Evolutionary conservation across 345 rosid species (phyloP).

Genomic region (Gossypium stocksii): DNA sequence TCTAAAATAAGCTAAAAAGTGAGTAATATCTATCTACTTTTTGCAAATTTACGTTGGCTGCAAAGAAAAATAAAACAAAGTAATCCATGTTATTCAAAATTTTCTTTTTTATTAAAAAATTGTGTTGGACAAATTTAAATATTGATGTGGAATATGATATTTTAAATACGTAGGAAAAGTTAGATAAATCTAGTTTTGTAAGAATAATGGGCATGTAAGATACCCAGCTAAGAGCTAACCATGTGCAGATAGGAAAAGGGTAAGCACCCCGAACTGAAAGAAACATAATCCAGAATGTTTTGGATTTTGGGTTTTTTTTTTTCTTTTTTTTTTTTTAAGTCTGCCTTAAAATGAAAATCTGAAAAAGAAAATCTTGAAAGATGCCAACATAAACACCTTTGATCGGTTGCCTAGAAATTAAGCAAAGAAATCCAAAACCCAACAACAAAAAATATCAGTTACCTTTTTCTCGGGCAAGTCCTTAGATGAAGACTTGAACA

Average conservation of each 20-base stretch:
- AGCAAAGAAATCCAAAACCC: background rate
- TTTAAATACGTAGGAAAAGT: too few relatives aligned
- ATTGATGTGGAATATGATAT: too few relatives aligned
- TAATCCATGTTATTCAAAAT: too few relatives aligned
- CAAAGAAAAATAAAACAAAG: too few relatives aligned
- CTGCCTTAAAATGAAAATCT: conserved; percentile 7
- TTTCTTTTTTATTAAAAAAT: too few relatives aligned
- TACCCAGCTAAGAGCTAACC: background rate
- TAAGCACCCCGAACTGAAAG: background rate
- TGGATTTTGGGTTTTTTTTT: background rate
- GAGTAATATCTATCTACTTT: background rate
- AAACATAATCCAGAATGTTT: background rate
- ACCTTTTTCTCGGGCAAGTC: conserved; percentile 51
- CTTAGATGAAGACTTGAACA: conserved; percentile 69
- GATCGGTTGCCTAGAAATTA: conserved; percentile 8
- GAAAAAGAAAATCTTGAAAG: background rate
- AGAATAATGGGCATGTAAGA: too few relatives aligned
- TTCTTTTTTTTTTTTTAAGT: too few relatives aligned
- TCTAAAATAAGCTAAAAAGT: background rate
- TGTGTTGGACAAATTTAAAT: too few relatives aligned
- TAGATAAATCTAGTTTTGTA: too few relatives aligned
- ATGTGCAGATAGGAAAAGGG: background rate
- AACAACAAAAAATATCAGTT: background rate
- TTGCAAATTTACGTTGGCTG: too few relatives aligned
- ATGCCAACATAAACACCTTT: background rate